Percentiles rank a stretch among this genome's conserved stretches.
These are phyloP conservation scores for Claviceps sp. DNA, from an alignment of 2,329 filamentous ascomycete genomes.

Conservation along the genomic window DNA sequence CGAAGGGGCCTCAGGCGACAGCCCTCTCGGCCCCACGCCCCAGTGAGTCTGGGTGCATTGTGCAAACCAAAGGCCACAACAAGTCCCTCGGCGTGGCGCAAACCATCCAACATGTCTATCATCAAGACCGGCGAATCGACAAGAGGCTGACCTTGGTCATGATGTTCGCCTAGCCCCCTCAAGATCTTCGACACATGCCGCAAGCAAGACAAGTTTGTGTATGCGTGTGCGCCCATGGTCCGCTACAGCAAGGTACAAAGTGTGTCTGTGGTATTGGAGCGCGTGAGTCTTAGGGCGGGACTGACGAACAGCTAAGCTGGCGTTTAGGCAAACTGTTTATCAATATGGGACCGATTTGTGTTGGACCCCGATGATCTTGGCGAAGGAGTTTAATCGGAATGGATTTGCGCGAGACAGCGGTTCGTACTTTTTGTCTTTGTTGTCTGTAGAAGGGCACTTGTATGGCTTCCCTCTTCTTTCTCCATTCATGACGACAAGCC, in stretches of 20 bases:
- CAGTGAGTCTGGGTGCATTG: slow-evolving; percentile 6
- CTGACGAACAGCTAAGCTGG: slow-evolving; percentile 33
- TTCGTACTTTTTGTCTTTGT: slow-evolving; percentile 13
- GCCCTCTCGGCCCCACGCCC: slow-evolving; percentile 1
- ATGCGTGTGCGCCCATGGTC: slow-evolving; percentile 55
- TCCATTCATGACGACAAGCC: no score
- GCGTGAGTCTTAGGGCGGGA: neutral
- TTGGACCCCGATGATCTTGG: slow-evolving; percentile 61
- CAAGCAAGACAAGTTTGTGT: slow-evolving; percentile 37
- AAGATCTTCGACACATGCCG: slow-evolving; percentile 44
- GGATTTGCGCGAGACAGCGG: slow-evolving; percentile 46
- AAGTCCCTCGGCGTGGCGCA: no score
- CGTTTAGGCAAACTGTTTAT: slow-evolving; percentile 54
- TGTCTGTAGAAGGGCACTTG: no score
- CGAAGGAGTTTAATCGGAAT: slow-evolving; percentile 55
- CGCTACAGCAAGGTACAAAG: slow-evolving; percentile 42
- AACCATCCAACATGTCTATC: no score
- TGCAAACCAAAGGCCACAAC: no score
- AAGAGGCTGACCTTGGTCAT: no score
- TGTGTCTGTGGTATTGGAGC: no score
- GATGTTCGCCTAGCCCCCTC: slow-evolving; percentile 30
- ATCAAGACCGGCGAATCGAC: no score
- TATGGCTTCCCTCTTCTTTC: no score
- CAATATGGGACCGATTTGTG: slow-evolving; percentile 52
- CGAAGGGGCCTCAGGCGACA: neutral